Evolutionary conservation across 805 yeast species (phyloP).

Genomic region (Starmerella tilneyi): DNA sequence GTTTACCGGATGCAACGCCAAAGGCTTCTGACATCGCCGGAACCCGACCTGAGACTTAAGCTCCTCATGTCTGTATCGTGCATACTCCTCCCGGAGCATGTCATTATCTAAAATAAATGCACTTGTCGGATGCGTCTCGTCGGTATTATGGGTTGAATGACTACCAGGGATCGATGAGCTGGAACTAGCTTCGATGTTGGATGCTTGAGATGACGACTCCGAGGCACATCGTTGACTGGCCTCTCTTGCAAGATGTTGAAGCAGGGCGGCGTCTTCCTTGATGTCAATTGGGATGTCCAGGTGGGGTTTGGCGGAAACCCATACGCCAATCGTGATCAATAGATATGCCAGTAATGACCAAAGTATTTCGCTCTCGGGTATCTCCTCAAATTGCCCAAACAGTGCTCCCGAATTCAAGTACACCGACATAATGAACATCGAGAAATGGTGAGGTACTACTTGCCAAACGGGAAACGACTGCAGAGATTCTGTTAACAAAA

Average conservation of each 20-base stretch:
- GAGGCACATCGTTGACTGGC: conserved; percentile 1
- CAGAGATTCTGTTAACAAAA: conserved; percentile 35
- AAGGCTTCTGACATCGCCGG: not conserved
- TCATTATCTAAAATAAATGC: not conserved
- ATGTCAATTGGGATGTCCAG: conserved; percentile 17
- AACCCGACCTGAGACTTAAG: conserved; percentile 2
- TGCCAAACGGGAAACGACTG: conserved; percentile 37
- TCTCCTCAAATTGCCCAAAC: conserved; percentile 35
- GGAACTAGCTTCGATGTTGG: not conserved
- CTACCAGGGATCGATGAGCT: not conserved
- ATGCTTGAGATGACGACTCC: not conserved
- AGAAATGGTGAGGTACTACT: conserved; percentile 44
- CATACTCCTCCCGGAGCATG: not conserved
- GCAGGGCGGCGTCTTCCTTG: not conserved
- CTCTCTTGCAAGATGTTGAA: conserved; percentile 6
- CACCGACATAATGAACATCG: conserved; percentile 39
- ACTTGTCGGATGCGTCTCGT: too few species aligned
- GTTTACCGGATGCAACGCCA: too few species aligned
- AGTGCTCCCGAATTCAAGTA: conserved; percentile 37
- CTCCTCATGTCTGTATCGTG: not conserved
- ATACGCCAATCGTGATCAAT: conserved; percentile 37
- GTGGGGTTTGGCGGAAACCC: conserved; percentile 26
- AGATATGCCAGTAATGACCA: conserved; percentile 33
- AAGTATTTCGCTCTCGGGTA: conserved; percentile 22
- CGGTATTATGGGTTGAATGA: not conserved